Base-by-base conservation (phyloP, 495 filamentous ascomycete genomes). In the Penicilliopsis zonata region DNA sequence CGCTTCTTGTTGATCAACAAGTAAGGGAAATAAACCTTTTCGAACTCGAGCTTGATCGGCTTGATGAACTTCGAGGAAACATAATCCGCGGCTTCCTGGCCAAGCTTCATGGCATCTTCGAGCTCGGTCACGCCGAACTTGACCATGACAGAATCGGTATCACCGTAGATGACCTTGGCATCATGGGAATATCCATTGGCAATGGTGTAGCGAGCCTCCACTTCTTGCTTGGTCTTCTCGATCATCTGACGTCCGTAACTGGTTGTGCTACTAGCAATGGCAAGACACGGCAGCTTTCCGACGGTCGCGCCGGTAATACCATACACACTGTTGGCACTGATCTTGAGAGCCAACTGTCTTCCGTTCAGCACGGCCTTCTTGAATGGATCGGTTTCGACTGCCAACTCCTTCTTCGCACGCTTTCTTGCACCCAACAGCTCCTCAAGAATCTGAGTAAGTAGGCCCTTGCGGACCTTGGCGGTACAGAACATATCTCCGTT, bases 1-100 rank as follows among this genome's bases (percentile, higher is more conserved):
- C 90, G 81, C 69, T 99, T 99, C 61, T 99, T 99, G 73, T 99
- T 99, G 74, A 99, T 99, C 25, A 99, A 67, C 19, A 99, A 69
- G 52, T 99, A 99, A 1, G 90, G 90, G 50, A 82, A 99, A 55
- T 99, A 99, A 2, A 99, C 90, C 57, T 99, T 99, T 50, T 99
- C 90, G 61, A 99, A 99, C 51, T 99, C 90, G 12, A 99, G 72
- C 60, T 95, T 99, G 65, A 99, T 99, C 4, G 90, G 90, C 42
- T 80, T 86, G 53, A 86, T 61, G 56, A 98, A 98, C 49, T 94
- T 94, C 14, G 70, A 64, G 0, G 88, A 95, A 4, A 99, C 90
- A 41, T 55, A 90, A 16, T 75, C 66, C 3, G 90, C 78, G 2
- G 90, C 90, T 49, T 99, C 86, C 47, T 92, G 66, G 3, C 90